Evolutionary conservation across 768 basidiomycete species (phyloP).

Genomic region (Mycena haematopus): DNA sequence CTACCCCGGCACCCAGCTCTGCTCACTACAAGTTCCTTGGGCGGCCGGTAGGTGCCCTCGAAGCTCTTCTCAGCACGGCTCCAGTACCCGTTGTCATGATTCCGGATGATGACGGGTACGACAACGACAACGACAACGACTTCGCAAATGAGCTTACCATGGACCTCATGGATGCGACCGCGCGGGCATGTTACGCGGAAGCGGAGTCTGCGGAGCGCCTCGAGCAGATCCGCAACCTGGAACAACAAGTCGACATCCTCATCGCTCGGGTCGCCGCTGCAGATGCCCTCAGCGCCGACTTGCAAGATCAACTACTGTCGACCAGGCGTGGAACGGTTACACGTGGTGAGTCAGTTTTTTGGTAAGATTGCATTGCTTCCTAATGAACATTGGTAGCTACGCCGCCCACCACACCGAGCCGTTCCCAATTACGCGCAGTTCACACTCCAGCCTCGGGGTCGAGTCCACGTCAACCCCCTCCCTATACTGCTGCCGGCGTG

Average conservation of each 20-base stretch:
- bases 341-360: background rate
- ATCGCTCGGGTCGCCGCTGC: background rate
- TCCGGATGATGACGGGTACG: conserved; percentile 1
- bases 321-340: background rate
- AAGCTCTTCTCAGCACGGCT: background rate
- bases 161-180: no score
- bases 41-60: background rate
- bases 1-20: background rate
- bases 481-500: background rate
- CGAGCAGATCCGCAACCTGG: background rate
- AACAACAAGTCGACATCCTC: background rate
- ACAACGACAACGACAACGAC: no score
- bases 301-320: background rate
- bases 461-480: no score
- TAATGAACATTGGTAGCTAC: no score
- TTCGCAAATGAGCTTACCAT: no score
- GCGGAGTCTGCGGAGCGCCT: background rate
- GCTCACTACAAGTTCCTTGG: conserved; percentile 6
- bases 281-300: background rate
- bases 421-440: no score
- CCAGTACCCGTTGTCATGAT: conserved; percentile 4
- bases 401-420: no score
- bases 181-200: background rate
- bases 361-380: background rate
- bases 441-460: no score